phyloP scores from a whole-genome alignment of 2,329 filamentous ascomycete species.

The Sporothrix brasiliensis region DNA sequence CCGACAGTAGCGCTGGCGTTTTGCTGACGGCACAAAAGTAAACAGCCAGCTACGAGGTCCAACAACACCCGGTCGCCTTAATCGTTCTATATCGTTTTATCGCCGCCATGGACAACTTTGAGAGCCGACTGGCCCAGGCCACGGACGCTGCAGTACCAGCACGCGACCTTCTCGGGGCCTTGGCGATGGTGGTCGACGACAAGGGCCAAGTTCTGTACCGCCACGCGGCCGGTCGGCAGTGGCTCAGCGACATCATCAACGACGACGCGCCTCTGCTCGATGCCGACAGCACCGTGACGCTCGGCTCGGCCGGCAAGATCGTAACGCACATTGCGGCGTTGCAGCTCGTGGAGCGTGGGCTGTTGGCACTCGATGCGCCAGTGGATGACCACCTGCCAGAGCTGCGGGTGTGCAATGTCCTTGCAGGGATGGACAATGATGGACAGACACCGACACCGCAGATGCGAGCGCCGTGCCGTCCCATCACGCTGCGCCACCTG shows the following conservation, averaged over 20 bases:
- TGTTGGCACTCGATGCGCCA: not conserved
- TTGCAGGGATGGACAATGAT: not conserved
- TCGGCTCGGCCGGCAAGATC: conserved; percentile 5
- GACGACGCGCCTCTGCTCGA: not conserved
- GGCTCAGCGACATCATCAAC: not conserved
- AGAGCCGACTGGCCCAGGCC: not conserved
- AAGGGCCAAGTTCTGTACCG: not conserved
- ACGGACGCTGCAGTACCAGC: not conserved
- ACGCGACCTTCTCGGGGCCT: not conserved
- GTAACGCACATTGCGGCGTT: conserved; percentile 7
- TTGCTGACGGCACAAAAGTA: not conserved
- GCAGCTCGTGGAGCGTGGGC: not conserved
- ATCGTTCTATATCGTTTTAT: not conserved
- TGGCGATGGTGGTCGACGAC: conserved; percentile 1
- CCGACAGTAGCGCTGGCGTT: not conserved
- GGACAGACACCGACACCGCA: not conserved
- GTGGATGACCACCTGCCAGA: not conserved
- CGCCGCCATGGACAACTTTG: conserved; percentile 10
- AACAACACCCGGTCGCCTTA: not conserved
- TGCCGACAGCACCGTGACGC: not conserved
- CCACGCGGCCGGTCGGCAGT: not conserved
- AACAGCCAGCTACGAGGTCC: not conserved
- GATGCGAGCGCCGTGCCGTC: not conserved
- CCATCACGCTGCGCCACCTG: not conserved
- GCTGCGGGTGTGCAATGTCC: not conserved